Conservation (phyloP, 148 eudicot genomes). For the Limonium bicolor region DNA sequence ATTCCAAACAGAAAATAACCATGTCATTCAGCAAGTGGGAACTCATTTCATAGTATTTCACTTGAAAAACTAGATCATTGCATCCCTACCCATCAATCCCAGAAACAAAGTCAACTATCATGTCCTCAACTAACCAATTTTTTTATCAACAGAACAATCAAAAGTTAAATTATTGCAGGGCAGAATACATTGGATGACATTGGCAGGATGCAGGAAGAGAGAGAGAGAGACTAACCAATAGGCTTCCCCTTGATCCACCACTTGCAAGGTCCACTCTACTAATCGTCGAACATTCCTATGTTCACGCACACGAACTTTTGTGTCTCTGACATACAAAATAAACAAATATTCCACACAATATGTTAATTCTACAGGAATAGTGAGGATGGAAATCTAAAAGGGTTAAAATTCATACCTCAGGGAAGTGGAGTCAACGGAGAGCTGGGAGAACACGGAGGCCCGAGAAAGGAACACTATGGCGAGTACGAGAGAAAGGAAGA, state of each 20-base stretch:
- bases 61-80: slow-evolving; percentile 19
- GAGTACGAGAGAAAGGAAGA: slow-evolving; percentile 28
- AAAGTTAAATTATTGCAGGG: too few relatives aligned
- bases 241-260: slow-evolving; percentile 65
- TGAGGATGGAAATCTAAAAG: not conserved
- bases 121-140: too few relatives aligned
- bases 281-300: slow-evolving; percentile 59
- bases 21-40: slow-evolving; percentile 66
- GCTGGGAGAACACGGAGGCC: slow-evolving; percentile 37
- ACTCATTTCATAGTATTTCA: slow-evolving; percentile 28
- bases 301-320: slow-evolving; percentile 10
- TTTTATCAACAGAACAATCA: not conserved
- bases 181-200: too few relatives aligned
- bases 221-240: slow-evolving; percentile 25
- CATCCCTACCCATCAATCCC: not conserved
- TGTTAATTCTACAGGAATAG: not conserved
- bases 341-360: not conserved
- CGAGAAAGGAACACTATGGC: slow-evolving; percentile 36
- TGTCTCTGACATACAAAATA: slow-evolving; percentile 6
- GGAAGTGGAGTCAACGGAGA: slow-evolving; percentile 15
- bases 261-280: slow-evolving; percentile 78
- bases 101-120: too few relatives aligned
- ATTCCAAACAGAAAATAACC: slow-evolving; percentile 56
- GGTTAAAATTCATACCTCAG: slow-evolving; percentile 17
- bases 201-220: not conserved